Evolutionary conservation across 176 grass and related monocot species (phyloP), one percentile per base, ranked within the genome.

Genomic region (Oryza officinalis): DNA sequence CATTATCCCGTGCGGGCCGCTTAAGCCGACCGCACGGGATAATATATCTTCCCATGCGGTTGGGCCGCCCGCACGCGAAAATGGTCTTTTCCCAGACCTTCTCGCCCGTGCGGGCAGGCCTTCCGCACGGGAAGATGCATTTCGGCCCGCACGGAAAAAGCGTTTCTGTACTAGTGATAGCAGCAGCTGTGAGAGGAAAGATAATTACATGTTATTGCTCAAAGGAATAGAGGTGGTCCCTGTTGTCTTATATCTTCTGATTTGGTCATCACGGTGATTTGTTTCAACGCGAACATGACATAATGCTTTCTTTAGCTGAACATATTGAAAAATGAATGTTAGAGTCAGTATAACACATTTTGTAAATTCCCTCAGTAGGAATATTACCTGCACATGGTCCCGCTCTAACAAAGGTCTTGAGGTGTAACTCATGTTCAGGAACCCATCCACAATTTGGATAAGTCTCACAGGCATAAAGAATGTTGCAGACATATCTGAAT

Each of bases 171-270:
- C n/a, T n/a, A n/a, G n/a, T n/a, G n/a, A 76, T 6, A 44, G 26
- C 14, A 47, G 26, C 10, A 30, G 31, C 28, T 1, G 35, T 37
- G 35, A 4, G 46, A 22, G 57, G 43, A 74, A 69, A 67, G 72
- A 31, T 27, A 49, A 82, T 57, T 77, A 97, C 94, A 83, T 94
- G 64, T 94, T 66, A 46, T 94, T 71, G 77, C 76, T 81, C 89
- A 88, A 88, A 11, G 87, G 76, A 26, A 85, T 66, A 33, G 66
- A 10, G 49, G 92, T 88, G 33, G 92, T 69, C 30, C 94, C 94
- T 22, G 82, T 92, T 79, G 94, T 94, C 84, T 84, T 94, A 85
- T 97, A 97, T 41, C 89, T 81, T 79, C 83, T 83, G 54, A 83
- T 85, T 43, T 80, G 75, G 14, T 94, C 89, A 60, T 22, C 10